Evolutionary conservation across 1,139 yeast species (phyloP).

Genomic region (Taphrina deformans): DNA sequence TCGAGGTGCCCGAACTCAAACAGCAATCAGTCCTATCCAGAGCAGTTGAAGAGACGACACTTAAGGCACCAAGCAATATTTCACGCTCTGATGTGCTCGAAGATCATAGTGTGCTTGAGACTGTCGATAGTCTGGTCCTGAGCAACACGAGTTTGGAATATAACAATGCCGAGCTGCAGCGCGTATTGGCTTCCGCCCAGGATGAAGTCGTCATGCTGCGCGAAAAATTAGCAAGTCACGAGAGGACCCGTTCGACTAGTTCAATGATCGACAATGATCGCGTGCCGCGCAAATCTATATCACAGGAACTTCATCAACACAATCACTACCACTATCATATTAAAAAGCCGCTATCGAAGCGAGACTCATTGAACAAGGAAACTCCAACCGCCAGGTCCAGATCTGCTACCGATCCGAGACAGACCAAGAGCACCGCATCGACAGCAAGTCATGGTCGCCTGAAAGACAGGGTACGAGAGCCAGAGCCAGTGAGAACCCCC

Average conservation of each 20-base stretch:
- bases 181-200: constrained; percentile 8
- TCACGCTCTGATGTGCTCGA: no score
- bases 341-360: not conserved
- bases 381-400: not conserved
- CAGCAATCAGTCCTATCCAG: not conserved
- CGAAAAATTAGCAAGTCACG: not conserved
- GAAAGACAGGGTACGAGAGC: not conserved
- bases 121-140: not conserved
- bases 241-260: no score
- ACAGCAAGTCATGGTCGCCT: not conserved
- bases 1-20: not conserved
- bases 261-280: not conserved
- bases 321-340: constrained; percentile 29
- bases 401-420: not conserved
- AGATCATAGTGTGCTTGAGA: no score
- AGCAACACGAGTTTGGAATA: constrained; percentile 1
- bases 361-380: not conserved
- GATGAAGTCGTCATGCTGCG: constrained; percentile 15
- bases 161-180: constrained; percentile 8
- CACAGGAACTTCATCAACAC: constrained; percentile 30
- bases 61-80: no score
- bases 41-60: no score
- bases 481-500: not conserved
- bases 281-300: constrained; percentile 17
- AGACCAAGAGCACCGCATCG: not conserved